Evolutionary conservation across 371 early-diverging fungal genomes (phyloP).

Genomic region (Mucor sp.): DNA sequence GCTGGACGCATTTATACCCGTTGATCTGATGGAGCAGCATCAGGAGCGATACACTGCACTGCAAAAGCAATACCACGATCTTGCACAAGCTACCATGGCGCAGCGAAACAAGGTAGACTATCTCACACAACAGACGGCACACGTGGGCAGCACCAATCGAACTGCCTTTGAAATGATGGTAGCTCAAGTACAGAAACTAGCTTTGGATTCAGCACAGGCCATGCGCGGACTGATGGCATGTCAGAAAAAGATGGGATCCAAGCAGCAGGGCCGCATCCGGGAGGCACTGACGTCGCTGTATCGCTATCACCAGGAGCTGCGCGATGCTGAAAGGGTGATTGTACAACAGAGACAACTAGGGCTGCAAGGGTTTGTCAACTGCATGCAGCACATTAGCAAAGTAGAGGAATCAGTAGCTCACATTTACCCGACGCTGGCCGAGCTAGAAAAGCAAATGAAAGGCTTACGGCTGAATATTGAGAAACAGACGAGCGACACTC

Average conservation of each 20-base stretch:
- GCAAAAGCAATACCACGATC: constrained; percentile 2
- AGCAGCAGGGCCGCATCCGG: not conserved
- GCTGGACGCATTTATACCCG: constrained; percentile 5
- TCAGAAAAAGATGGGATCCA: not conserved
- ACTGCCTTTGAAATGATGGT: constrained; percentile 14
- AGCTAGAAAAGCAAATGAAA: constrained; percentile 14
- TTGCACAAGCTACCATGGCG: constrained; percentile 11
- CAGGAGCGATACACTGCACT: not conserved
- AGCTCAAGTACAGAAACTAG: constrained; percentile 3
- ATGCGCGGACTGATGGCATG: not conserved
- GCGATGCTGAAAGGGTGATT: constrained; percentile 9
- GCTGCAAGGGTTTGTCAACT: constrained; percentile 7
- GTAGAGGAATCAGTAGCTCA: constrained; percentile 20
- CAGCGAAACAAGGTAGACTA: constrained; percentile 13
- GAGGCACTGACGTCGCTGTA: constrained; percentile 9
- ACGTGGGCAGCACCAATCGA: not conserved
- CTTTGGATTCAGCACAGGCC: constrained; percentile 6
- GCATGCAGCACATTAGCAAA: constrained; percentile 21
- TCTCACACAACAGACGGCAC: constrained; percentile 14
- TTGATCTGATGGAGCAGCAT: not conserved
- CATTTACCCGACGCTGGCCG: constrained; percentile 19
- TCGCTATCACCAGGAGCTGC: constrained; percentile 3
- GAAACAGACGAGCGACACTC: constrained; percentile 1
- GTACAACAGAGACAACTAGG: constrained; percentile 6
- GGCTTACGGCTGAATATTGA: constrained; percentile 11